These are phyloP conservation scores for Gossypium turneri DNA, from an alignment of 345 rosid species.

Conservation along the genomic window DNA sequence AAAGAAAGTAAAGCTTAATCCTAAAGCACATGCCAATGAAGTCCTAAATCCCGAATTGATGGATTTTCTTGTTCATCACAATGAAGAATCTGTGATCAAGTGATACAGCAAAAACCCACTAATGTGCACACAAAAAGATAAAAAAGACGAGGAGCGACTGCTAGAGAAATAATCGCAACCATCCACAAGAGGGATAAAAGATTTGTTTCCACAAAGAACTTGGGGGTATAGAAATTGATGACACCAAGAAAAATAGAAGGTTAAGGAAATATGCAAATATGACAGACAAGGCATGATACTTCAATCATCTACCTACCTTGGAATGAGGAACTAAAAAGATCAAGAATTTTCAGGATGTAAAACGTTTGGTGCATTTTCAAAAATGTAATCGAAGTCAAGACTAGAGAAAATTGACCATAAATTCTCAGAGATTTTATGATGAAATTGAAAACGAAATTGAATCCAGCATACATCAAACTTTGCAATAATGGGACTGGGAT, in stretches of 20 bases:
- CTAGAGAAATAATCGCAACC: background rate
- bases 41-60: background rate
- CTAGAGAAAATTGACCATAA: background rate
- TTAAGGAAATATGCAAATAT: background rate
- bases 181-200: background rate
- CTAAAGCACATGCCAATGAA: background rate
- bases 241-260: background rate
- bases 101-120: background rate
- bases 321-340: background rate
- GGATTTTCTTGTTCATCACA: background rate
- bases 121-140: background rate
- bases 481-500: background rate
- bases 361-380: background rate
- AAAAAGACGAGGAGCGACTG: background rate
- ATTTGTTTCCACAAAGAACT: background rate
- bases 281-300: background rate
- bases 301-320: background rate
- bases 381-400: background rate
- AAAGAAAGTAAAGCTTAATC: background rate
- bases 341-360: background rate
- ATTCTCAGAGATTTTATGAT: background rate
- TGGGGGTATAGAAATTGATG: background rate
- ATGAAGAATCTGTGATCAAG: background rate
- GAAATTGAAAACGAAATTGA: slow-evolving; percentile 7
- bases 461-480: background rate